Evolutionary conservation across 2,329 filamentous ascomycete species (phyloP).

Genomic region (Trichoderma hamatum): DNA sequence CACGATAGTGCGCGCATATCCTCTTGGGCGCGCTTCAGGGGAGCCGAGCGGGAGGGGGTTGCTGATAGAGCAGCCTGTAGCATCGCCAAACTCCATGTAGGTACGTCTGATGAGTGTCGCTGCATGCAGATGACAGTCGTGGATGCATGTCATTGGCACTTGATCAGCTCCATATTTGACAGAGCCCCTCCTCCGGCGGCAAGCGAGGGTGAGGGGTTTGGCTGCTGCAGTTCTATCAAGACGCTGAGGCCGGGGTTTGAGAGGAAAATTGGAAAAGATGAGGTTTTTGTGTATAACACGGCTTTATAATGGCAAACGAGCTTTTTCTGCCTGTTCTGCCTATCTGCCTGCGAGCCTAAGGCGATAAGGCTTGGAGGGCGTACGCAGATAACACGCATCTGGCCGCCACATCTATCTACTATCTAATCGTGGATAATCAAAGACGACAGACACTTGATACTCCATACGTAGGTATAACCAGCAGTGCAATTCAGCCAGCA

Average conservation of each 20-base stretch:
- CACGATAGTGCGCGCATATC: constrained; percentile 24
- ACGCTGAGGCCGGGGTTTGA: neutral
- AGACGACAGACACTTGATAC: neutral
- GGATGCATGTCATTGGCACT: constrained; percentile 28
- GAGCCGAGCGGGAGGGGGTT: neutral
- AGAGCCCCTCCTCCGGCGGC: constrained; percentile 23
- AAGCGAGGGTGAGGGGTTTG: constrained; percentile 25
- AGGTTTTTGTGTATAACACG: constrained; percentile 15
- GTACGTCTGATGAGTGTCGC: constrained; percentile 25
- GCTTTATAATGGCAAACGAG: constrained; percentile 15
- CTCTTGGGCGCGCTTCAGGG: constrained; percentile 1
- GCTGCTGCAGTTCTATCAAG: neutral
- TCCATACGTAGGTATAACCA: neutral
- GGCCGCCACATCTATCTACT: neutral
- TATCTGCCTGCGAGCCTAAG: neutral
- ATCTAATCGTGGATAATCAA: neutral
- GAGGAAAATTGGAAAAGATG: neutral
- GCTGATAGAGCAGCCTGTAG: constrained; percentile 19
- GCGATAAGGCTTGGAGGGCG: constrained; percentile 2
- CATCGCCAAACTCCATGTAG: constrained; percentile 22
- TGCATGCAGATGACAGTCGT: constrained; percentile 27
- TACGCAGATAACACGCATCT: neutral
- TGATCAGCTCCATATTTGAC: constrained; percentile 24
- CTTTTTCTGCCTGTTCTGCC: neutral
- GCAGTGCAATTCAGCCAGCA: constrained; percentile 5